Conservation (phyloP, 2,329 filamentous ascomycete species). For the Endoconidiophora polonica region DNA sequence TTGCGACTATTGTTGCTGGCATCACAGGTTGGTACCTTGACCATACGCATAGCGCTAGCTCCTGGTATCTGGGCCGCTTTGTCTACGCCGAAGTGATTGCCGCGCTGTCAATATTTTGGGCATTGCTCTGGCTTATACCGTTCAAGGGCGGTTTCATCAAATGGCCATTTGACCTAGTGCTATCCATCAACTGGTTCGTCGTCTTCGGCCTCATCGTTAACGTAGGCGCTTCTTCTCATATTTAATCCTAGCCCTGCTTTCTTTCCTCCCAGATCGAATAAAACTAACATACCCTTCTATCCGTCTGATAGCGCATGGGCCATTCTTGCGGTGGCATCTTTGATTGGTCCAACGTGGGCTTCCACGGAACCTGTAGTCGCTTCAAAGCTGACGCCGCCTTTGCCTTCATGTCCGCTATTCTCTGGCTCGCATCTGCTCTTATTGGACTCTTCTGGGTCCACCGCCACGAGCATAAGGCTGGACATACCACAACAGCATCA, state of each 20-base stretch:
- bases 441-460: conserved; percentile 39
- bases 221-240: conserved; percentile 23
- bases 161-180: conserved; percentile 54
- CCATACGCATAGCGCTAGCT: conserved; percentile 25
- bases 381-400: conserved; percentile 60
- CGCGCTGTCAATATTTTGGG: conserved; percentile 49
- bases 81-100: conserved; percentile 63
- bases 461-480: conserved; percentile 19
- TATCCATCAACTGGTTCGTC: conserved; percentile 55
- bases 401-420: conserved; percentile 50
- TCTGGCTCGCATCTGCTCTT: conserved; percentile 50
- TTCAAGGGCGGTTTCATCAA: conserved; percentile 48
- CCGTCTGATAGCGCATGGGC: conserved; percentile 23
- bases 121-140: conserved; percentile 56
- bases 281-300: not conserved
- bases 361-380: conserved; percentile 37
- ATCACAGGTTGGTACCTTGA: conserved; percentile 52
- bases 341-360: conserved; percentile 40
- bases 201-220: conserved; percentile 50
- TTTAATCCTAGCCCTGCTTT: not conserved
- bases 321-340: conserved; percentile 39
- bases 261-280: too few relatives aligned
- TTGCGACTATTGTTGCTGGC: conserved; percentile 55
- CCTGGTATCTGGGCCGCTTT: conserved; percentile 43
- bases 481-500: not conserved